These are phyloP conservation scores for Botrytis squamosa DNA, from an alignment of 2,329 filamentous ascomycete genomes.

Conservation along the genomic window DNA sequence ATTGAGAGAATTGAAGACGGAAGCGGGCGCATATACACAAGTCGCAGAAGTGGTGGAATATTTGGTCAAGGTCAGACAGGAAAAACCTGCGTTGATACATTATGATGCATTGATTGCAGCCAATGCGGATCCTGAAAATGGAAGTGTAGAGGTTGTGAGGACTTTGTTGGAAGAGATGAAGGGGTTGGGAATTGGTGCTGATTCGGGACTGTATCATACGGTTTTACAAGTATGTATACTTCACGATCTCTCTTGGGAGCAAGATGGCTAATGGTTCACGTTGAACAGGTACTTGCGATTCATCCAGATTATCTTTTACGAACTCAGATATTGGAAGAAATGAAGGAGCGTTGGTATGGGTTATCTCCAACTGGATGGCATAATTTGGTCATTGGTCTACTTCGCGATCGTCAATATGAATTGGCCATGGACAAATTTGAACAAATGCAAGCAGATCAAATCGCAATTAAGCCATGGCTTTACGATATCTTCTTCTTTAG, in stretches of 20 bases:
- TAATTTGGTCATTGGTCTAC: constrained; percentile 67
- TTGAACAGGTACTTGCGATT: constrained; percentile 62
- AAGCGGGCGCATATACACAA: constrained; percentile 42
- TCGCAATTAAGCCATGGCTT: constrained; percentile 67
- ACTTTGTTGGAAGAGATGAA: constrained; percentile 73
- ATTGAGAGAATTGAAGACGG: constrained; percentile 44
- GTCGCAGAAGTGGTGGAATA: constrained; percentile 53
- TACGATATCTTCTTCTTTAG: constrained; percentile 74
- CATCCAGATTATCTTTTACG: constrained; percentile 84
- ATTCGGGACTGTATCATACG: constrained; percentile 67
- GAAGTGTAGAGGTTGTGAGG: constrained; percentile 63
- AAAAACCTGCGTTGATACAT: constrained; percentile 56
- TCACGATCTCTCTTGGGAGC: constrained; percentile 1
- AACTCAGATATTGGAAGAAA: constrained; percentile 66
- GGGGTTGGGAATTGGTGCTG: constrained; percentile 57
- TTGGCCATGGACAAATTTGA: constrained; percentile 71
- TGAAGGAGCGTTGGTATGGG: constrained; percentile 70
- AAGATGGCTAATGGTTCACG: background rate
- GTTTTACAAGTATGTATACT: constrained; percentile 58
- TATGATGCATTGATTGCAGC: constrained; percentile 75
- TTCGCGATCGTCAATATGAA: constrained; percentile 82
- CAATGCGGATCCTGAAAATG: constrained; percentile 61
- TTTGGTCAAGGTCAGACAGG: constrained; percentile 55
- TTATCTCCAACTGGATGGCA: constrained; percentile 62
- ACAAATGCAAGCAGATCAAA: constrained; percentile 57